A percentile compares a stretch with the other conserved stretches of the same genome.
phyloP scores from a whole-genome alignment of 345 rosid species.

The Trapa bicornis region DNA sequence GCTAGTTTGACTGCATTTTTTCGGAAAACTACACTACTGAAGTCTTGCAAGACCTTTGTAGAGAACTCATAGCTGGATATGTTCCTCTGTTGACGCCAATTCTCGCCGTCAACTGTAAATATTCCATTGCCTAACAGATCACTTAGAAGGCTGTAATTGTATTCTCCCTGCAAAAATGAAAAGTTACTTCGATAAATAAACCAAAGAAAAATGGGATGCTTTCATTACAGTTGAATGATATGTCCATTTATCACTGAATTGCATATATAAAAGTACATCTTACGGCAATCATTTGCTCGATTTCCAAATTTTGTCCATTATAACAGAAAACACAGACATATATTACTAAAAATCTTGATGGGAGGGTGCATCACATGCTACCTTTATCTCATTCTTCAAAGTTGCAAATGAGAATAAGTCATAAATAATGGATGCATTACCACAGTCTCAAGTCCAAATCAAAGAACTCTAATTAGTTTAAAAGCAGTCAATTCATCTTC shows the following conservation, averaged over 20 bases:
- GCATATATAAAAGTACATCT: no score
- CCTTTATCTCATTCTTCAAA: neutral
- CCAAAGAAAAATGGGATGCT: neutral
- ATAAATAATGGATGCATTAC: neutral
- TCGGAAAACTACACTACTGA: constrained; percentile 30
- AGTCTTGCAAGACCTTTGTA: constrained; percentile 30
- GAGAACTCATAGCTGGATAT: constrained; percentile 39
- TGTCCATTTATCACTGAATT: no score
- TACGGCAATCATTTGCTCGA: no score
- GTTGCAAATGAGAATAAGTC: neutral
- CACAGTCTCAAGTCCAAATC: no score
- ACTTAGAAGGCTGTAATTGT: constrained; percentile 24
- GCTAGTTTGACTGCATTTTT: constrained; percentile 29
- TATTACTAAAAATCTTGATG: neutral
- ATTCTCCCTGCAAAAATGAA: constrained; percentile 20
- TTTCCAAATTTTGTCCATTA: neutral
- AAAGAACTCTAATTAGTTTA: neutral
- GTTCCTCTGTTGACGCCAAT: constrained; percentile 47
- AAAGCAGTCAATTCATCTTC: neutral
- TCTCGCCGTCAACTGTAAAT: constrained; percentile 33
- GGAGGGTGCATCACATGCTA: neutral
- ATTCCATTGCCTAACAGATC: constrained; percentile 43
- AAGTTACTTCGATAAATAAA: neutral
- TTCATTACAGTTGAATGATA: no score
- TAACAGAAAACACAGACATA: neutral